A percentile compares a stretch with the other conserved stretches of the same genome.
Evolutionary conservation across 1,139 yeast species (phyloP).

Genomic region (Taphrina communis): DNA sequence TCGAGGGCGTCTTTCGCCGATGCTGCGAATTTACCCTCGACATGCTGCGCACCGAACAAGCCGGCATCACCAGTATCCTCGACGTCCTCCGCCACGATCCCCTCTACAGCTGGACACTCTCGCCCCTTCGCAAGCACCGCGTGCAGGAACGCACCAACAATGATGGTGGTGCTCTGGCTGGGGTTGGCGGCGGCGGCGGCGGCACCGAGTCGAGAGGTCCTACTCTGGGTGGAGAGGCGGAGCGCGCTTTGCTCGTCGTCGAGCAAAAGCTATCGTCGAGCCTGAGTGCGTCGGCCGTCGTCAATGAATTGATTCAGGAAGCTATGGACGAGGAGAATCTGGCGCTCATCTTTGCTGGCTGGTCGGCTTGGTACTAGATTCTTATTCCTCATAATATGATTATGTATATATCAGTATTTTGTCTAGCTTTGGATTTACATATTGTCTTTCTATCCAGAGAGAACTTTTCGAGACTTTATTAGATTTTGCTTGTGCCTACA

Average conservation of each 20-base stretch:
- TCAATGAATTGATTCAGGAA: conserved; percentile 76
- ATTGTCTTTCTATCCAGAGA: neutral
- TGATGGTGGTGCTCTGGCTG: too few species aligned
- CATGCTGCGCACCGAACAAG: conserved; percentile 68
- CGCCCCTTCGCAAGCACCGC: conserved; percentile 56
- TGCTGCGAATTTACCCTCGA: conserved; percentile 76
- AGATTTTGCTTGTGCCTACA: neutral
- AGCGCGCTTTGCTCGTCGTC: conserved; percentile 75
- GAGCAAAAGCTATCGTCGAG: conserved; percentile 73
- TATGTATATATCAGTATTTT: neutral
- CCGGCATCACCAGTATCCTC: conserved; percentile 76
- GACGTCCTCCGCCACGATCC: conserved; percentile 94
- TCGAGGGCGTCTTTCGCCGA: conserved; percentile 72
- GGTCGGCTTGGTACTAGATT: conserved; percentile 56
- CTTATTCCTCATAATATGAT: too few species aligned
- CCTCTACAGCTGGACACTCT: conserved; percentile 53
- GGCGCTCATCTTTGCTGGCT: conserved; percentile 79
- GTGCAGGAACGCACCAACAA: conserved; percentile 55
- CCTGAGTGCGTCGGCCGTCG: conserved; percentile 80
- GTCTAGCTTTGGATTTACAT: neutral
- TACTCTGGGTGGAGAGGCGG: conserved; percentile 69
- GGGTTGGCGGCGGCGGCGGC: neutral
- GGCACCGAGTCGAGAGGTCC: conserved; percentile 6
- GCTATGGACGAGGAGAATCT: conserved; percentile 73
- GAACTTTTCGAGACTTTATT: too few species aligned